Percentiles rank a stretch among this genome's conserved stretches.
phyloP scores from a whole-genome alignment of 805 yeast species.

The Wickerhamiella lipophila region DNA sequence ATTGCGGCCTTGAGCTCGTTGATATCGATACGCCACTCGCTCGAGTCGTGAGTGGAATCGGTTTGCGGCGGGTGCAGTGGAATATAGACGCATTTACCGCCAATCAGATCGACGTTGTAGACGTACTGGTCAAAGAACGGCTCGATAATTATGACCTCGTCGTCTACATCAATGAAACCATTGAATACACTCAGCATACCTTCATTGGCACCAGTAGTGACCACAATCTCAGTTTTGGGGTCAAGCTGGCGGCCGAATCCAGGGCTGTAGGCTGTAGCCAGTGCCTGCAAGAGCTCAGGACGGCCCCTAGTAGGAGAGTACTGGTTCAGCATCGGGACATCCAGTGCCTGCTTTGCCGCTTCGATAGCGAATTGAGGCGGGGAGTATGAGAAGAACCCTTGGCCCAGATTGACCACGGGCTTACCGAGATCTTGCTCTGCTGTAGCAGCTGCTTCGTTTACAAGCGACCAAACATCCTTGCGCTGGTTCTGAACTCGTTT shows the following conservation, averaged over 20 bases:
- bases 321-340: conserved; percentile 67
- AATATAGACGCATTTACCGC: conserved; percentile 82
- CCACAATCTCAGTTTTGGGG: conserved; percentile 49
- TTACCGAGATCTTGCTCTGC: conserved; percentile 57
- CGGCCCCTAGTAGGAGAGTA: conserved; percentile 88
- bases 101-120: conserved; percentile 84
- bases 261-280: conserved; percentile 60
- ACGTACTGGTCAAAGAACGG: conserved; percentile 97
- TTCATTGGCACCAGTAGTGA: conserved; percentile 96
- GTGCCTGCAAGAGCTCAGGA: conserved; percentile 55
- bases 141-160: conserved; percentile 91
- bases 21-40: conserved; percentile 81
- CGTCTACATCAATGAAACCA: conserved; percentile 76
- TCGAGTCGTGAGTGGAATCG: conserved; percentile 46
- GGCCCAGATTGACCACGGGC: conserved; percentile 81
- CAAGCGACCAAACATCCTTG: conserved; percentile 89
- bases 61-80: conserved; percentile 74
- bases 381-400: conserved; percentile 90
- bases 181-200: conserved; percentile 78
- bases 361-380: conserved; percentile 89
- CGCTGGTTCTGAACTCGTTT: conserved; percentile 30
- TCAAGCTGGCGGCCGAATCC: conserved; percentile 46
- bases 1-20: conserved; percentile 61
- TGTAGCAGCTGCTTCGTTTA: conserved; percentile 88
- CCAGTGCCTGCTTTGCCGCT: conserved; percentile 68